Base-by-base conservation (phyloP, 768 basidiomycete genomes). In the Podaxis sp. region DNA sequence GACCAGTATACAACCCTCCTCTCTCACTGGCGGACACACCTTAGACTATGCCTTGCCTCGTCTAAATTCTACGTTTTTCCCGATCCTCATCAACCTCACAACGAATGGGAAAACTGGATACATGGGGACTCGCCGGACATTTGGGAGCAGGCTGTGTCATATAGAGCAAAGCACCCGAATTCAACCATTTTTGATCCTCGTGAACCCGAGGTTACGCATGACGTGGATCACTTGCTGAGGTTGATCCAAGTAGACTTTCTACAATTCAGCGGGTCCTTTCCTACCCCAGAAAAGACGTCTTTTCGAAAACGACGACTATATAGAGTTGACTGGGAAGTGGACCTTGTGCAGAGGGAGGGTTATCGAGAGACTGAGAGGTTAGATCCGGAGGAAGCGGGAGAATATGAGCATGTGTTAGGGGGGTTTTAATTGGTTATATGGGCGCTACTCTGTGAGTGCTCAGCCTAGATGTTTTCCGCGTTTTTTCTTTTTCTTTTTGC, bases 321-420 rank as follows among this genome's bases (percentile, higher is more conserved):
- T 12, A 56, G 41, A 56, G 40, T 62, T 5, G 61, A 62, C 4
- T 62, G 61, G 61, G 61, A 62, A n/a, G 56, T 62, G n/a, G 61
- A 62, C 17, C 24, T 62, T 24, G 54, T 62, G 2, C 61, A 62
- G 55, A 36, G 54, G 24, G 61, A 56, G 46, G 55, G 61, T 2
- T 62, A 62, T 17, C 22, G 61, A 8, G 61, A 62, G n/a, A 50
- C 48, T n/a, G 54, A 40, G 7, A 56, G 61, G 22, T 33, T 62
- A 36, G 61, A 62, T 38, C 61, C 61, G 13, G 54, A 44, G 44
- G 61, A 62, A n/a, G 24, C 54, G 44, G 61, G 61, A 17, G 61
- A 62, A 38, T 62, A 48, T 62, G 61, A 56, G 40, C 60, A 62
- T 56, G 44, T 56, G 22, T 20, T 62, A n/a, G 30, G 51, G 12